Evolutionary conservation across 768 basidiomycete genomes (phyloP), one percentile per base, ranked within the genome.

Genomic region (Leccinum incarnatum): DNA sequence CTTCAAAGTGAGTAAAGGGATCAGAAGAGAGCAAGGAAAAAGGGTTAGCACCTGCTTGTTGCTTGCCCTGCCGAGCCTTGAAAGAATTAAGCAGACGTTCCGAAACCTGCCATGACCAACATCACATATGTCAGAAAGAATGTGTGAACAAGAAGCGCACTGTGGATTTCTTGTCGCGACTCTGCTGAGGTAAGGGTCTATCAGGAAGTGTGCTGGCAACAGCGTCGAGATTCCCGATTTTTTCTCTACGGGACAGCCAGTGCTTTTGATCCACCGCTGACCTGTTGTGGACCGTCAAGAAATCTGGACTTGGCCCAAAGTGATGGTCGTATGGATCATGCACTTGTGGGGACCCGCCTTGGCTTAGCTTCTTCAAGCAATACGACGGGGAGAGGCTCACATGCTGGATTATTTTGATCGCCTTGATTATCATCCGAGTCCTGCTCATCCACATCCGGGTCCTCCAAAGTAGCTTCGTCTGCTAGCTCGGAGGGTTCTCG

Each of bases 281-380:
- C 55, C 86, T 79, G 15, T 78, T 79, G 30, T 68, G 65, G 37
- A 80, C 81, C 0, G 83, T 78, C 21, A 90, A 70, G 23, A 76
- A 66, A n/a, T 73, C 56, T 4, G 91, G 81, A 5, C 77, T 75
- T 14, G 79, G 66, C 10, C 91, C 91, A 69, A 92, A 95, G 67
- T 95, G 93, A 10, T 70, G 74, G 65, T 93, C 89, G 66, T 93
- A 91, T 52, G 77, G 71, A 65, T 87, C 80, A 54, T 63, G 60
- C 46, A 53, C 64, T 63, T 63, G 62, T 47, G 25, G 17, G 46
- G 29, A 30, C 14, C 29, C 1, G 10, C 19, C 56, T 55, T 19
- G 14, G 8, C 59, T 69, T 23, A 42, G 42, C 30, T 32, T 42
- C 14, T 15, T n/a, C 25, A 23, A 42, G 46, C 46, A 19, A 19